Evolutionary conservation across 78 protist species (phyloP), one percentile per base, ranked within the genome.

Genomic region (Dictyostelium capitatum): DNA sequence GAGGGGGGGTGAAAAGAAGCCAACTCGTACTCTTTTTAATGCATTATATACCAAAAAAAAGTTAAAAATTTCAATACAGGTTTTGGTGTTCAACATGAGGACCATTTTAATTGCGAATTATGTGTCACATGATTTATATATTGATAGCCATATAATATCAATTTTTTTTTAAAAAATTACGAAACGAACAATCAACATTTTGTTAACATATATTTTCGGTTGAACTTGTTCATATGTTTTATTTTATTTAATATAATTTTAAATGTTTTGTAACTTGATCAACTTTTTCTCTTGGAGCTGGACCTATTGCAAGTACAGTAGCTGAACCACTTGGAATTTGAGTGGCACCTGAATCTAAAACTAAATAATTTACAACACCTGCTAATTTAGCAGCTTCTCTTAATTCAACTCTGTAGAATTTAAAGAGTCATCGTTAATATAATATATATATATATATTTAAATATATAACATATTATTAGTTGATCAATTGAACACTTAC

Each of bases 301-400:
- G 98, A 48, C 98, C 98, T 30, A 97, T 46, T 11, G 97, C 95
- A 4, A 97, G 64, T 9, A 97, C 98, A 37, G 98, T 97, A 12
- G 80, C 25, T 9, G 96, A 59, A 11, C 95, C 96, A 37, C 95
- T 79, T 41, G 84, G 98, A 41, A 97, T 94, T 72, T 97, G 98
- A 25, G 98, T 97, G 2, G 95, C 48, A 48, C 98, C 98, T 10
- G 98, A 97, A 80, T 97, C 98, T 4, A 84, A 46, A 50, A 97
- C 95, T 30, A 83, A 67, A 67, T 96, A 95, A 17, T 59, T 43
- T 25, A 87, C 77, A 12, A 97, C 47, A 32, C 89, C 89, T 10
- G 8, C 53, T 43, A 41, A 30, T 30, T 59, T 74, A 20, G 98
- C 98, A 28, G 14, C 69, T 1, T 43, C 43, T 74, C 75, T 43